A percentile compares a stretch with the other conserved stretches of the same genome.
Evolutionary conservation across 257 asterid species (phyloP).

Genomic region (Asclepias syriaca): DNA sequence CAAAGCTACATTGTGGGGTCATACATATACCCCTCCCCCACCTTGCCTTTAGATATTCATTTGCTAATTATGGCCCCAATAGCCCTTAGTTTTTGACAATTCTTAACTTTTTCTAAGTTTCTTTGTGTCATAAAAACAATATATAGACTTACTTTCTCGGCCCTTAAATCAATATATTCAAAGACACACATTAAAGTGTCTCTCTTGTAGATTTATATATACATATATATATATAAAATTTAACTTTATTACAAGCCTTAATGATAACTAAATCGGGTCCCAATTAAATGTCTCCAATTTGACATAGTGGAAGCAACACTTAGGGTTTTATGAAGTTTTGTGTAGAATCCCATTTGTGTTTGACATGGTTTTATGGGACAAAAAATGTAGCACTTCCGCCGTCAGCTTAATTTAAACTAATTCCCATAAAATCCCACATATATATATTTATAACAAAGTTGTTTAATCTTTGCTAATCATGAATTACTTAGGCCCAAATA

Average conservation of each 20-base stretch:
- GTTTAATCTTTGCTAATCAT: constrained; percentile 25
- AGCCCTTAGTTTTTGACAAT: constrained; percentile 29
- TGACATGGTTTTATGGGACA: constrained; percentile 44
- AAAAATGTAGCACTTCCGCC: constrained; percentile 60
- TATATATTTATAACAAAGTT: no score
- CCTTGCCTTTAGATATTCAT: constrained; percentile 34
- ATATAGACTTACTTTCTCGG: constrained; percentile 8
- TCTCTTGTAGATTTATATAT: no score
- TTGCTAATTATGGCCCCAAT: constrained; percentile 38
- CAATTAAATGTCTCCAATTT: constrained; percentile 22
- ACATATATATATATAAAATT: no score
- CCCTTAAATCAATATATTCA: constrained; percentile 15
- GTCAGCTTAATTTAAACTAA: constrained; percentile 45
- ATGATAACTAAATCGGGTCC: constrained; percentile 54
- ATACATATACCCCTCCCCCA: constrained; percentile 5
- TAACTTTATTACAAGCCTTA: constrained; percentile 48
- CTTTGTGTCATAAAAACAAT: constrained; percentile 16
- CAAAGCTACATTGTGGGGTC: constrained; percentile 35
- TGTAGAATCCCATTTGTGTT: constrained; percentile 17
- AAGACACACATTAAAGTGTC: constrained; percentile 3
- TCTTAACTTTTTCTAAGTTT: constrained; percentile 17
- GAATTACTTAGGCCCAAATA: constrained; percentile 28
- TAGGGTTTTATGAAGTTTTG: constrained; percentile 17
- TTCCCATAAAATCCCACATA: no score
- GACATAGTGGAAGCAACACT: constrained; percentile 44